These are phyloP conservation scores for Komagataella ulmi DNA, from an alignment of 805 yeast species.

Conservation along the genomic window DNA sequence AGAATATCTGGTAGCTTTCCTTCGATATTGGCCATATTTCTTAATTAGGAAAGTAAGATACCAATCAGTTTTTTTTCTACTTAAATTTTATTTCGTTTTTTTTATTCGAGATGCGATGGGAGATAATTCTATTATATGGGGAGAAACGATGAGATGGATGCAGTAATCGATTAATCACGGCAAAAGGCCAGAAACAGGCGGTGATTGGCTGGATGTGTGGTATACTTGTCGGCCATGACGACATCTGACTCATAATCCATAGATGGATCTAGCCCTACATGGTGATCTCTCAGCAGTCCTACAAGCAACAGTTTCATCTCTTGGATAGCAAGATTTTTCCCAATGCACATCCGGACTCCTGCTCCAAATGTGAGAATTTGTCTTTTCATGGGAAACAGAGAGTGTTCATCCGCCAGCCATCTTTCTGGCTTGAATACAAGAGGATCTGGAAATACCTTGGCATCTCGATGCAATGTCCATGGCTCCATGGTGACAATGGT, in stretches of 20 bases:
- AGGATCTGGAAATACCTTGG: conserved; percentile 35
- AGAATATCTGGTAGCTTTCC: conserved; percentile 49
- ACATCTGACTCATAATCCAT: conserved; percentile 12
- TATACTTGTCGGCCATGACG: conserved; percentile 17
- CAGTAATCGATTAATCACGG: neutral
- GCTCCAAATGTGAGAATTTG: conserved; percentile 60
- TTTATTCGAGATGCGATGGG: neutral
- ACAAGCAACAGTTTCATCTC: conserved; percentile 51
- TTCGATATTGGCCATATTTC: neutral
- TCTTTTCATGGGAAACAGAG: conserved; percentile 32
- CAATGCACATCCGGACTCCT: conserved; percentile 65
- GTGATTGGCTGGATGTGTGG: conserved; percentile 13
- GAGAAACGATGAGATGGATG: neutral
- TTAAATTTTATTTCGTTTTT: neutral
- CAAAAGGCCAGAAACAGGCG: neutral
- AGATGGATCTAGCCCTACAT: conserved; percentile 10
- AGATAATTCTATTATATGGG: neutral
- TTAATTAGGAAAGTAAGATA: conserved; percentile 45
- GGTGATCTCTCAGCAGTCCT: conserved; percentile 35
- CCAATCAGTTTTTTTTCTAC: conserved; percentile 38
- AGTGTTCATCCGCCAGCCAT: conserved; percentile 34
- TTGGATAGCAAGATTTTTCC: conserved; percentile 51
- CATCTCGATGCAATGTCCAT: conserved; percentile 45
- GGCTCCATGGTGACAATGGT: conserved; percentile 55
- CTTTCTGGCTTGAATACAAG: conserved; percentile 43